Base-by-base conservation (phyloP, 495 filamentous ascomycete species). In the Aspergillus avenaceus region DNA sequence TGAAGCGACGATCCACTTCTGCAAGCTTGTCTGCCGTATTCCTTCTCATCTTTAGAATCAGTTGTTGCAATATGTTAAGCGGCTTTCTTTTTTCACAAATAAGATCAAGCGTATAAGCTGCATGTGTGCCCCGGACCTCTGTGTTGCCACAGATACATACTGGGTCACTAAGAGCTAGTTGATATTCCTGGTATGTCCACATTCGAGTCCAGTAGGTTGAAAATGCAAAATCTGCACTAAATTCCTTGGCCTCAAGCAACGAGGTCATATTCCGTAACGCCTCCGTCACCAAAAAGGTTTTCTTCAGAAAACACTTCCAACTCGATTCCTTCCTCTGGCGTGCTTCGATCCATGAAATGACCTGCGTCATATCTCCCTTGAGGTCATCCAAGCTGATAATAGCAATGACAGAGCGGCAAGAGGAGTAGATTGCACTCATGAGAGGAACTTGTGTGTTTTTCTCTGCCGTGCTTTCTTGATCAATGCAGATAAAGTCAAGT, bases 401-500 rank as follows among this genome's bases (percentile, higher is more conserved):
- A n/a, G 60, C 49, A 8, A 64, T 29, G 8, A 65, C 60, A 1
- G 27, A 14, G 1, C 14, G 37, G 5, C 65, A 61, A 12, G 27
- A 25, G 4, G 29, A 40, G 32, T 65, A 73, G 16, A 73, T 62
- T 6, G 59, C 46, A 0, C 50, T 46, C 66, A 71, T 73, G 4
- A 59, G 41, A 1, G 32, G 32, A 3, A 73, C 59, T 48, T 73
- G 69, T 1, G 49, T 41, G 14, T 48, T 56, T 13, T 60, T 60
- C 45, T 73, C 69, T 6, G 40, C 28, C 2, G 45, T 29, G 48
- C 70, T 49, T 2, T 49, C n/a, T 50, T 69, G 67, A 34, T 71
- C 59, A 45, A 71, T 65, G 46, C 66, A 70, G 22, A 67, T 53
- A 13, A 58, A 60, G 45, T 69, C 63, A 22, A 69, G 53, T 65